Base-by-base conservation (phyloP, 306 rosid species). In the Prosopis cineraria region DNA sequence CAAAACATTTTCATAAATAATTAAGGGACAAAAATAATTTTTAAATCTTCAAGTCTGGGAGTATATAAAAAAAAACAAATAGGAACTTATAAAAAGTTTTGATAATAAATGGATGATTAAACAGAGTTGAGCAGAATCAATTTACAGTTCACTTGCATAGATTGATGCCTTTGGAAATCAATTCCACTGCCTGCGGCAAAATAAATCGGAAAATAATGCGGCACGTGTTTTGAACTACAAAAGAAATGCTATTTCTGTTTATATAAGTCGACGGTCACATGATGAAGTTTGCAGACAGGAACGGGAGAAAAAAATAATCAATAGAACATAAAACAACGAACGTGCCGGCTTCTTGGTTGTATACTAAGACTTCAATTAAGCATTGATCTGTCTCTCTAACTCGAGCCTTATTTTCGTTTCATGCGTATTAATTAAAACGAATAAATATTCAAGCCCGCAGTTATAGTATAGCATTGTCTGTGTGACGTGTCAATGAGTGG, bases 191-290 rank as follows among this genome's bases (percentile, higher is more conserved):
- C 0, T 27, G 12, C 5, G 19, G 16, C 65, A 27, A 27, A 24
- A 66, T 53, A 74, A 66, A 69, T 43, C 25, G 12, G 58, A 75
- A 60, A 71, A 78, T 75, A 76, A 82, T 88, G 80, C 75, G 30
- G 41, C n/a, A n/a, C n/a, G n/a, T 41, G 79, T 79, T 79, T 88
- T 88, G 88, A 83, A 83, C 66, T 45, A 66, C 31, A 70, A 86
- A 76, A 71, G 70, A 73, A 11, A 73, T 33, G 77, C 66, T 74
- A 39, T 70, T 85, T 63, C 24, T 6, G n/a, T 40, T 40, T 5
- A 36, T 36, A 36, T 13, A 80, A 89, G 96, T 89, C 96, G 85
- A 89, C 87, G 83, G 78, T 33, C 59, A 77, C 80, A 91, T 70
- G 83, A 84, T 85, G 71, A 74, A 76, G 63, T 58, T 58, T 74